Evolutionary conservation across 2,329 filamentous ascomycete genomes (phyloP).

Genomic region (Fusarium chaquense): DNA sequence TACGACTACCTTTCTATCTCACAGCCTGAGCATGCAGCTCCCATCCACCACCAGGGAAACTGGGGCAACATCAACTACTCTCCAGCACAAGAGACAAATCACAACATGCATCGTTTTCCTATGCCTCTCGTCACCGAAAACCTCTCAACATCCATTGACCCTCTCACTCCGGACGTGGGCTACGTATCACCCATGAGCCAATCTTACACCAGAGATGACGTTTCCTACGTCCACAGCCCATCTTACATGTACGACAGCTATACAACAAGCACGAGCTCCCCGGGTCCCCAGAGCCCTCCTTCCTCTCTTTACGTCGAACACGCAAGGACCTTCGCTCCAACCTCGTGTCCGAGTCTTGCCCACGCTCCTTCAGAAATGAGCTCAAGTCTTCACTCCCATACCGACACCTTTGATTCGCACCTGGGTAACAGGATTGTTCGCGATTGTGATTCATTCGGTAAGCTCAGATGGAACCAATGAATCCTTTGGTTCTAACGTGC

Average conservation of each 20-base stretch:
- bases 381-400: slow-evolving; percentile 70
- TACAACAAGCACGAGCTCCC: slow-evolving; percentile 62
- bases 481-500: slow-evolving; percentile 55
- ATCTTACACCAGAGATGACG: slow-evolving; percentile 67
- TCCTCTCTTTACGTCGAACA: slow-evolving; percentile 68
- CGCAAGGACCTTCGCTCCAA: slow-evolving; percentile 60
- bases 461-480: slow-evolving; percentile 54
- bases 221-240: slow-evolving; percentile 68
- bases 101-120: slow-evolving; percentile 60
- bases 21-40: slow-evolving; percentile 58
- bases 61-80: slow-evolving; percentile 64
- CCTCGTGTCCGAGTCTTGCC: slow-evolving; percentile 70
- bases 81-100: slow-evolving; percentile 52
- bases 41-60: slow-evolving; percentile 56
- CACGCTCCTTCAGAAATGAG: slow-evolving; percentile 71
- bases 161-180: slow-evolving; percentile 69
- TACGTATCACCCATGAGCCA: slow-evolving; percentile 72
- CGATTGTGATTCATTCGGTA: slow-evolving; percentile 69
- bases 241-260: slow-evolving; percentile 69
- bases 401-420: slow-evolving; percentile 68
- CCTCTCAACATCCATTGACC: slow-evolving; percentile 68
- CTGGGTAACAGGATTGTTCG: slow-evolving; percentile 65
- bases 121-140: slow-evolving; percentile 62
- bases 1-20: slow-evolving; percentile 67
- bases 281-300: slow-evolving; percentile 67